Evolutionary conservation across 306 rosid genomes (phyloP), one percentile per base, ranked within the genome.

Genomic region (Mimosa bimucronata): DNA sequence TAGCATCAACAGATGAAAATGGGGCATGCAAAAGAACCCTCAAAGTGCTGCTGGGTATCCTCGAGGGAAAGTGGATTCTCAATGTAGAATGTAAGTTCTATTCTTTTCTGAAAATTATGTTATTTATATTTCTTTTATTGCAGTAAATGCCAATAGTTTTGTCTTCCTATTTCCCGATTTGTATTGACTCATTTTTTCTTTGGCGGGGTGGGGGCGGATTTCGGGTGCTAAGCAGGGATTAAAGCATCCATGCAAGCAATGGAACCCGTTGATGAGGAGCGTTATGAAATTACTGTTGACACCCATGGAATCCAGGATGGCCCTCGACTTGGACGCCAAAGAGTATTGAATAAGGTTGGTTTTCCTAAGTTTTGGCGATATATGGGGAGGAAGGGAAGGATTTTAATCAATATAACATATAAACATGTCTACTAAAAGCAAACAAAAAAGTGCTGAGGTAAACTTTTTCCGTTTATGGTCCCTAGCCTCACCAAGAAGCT

Each of bases 11-110:
- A 10, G 91, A 91, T 88, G 93, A 91, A 89, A 90, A 85, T 81
- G 89, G 91, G 60, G 97, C 98, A 78, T 93, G 97, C 83, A 91
- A 45, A 89, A 90, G 99, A 83, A 95, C 99, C 79, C 92, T 95
- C 77, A 95, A 95, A 90, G 92, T 90, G 71, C 84, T 95, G 84
- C 13, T 90, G 91, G 99, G 94, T 77, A 93, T 93, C 77, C 86
- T 95, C 85, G 91, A 90, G 82, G 99, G 99, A 74, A 95, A 89
- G 85, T 95, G 99, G 99, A 87, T 95, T 83, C 83, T 95, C 71
- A 87, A 77, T 62, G 78, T 89, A 80, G 90, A 80, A 52, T 95
- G 99, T 93, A 80, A 88, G 92, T 73, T 74, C 58, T 75, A 9
- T 34, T 74, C 9, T 68, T 70, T 19, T 44, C 48, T n/a, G 71